Evolutionary conservation across 352 stramenopile genomes (phyloP).

Genomic region (Phytophthora vignae): DNA sequence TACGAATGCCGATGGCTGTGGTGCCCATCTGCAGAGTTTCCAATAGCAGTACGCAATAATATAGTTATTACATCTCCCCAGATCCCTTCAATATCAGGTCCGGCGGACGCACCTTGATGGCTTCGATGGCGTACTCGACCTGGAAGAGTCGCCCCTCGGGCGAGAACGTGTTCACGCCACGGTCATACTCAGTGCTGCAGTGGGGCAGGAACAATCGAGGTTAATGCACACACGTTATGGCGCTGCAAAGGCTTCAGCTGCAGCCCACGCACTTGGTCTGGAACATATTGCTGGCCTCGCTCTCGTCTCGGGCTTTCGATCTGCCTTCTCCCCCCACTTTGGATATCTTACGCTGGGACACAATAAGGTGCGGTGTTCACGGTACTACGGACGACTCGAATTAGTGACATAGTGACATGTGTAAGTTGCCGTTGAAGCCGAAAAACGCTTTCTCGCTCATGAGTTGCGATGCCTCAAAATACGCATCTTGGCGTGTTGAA

Average conservation of each 20-base stretch:
- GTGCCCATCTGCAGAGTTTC: slow-evolving; percentile 91
- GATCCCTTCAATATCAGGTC: not conserved
- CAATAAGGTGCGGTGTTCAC: slow-evolving; percentile 18
- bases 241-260: not conserved
- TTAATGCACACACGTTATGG: not conserved
- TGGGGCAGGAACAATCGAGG: not conserved
- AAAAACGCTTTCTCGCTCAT: not conserved
- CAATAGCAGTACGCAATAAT: not conserved
- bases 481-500: not conserved
- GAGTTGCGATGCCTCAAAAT: slow-evolving; percentile 1
- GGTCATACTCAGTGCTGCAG: slow-evolving; percentile 98
- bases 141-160: slow-evolving; percentile 99
- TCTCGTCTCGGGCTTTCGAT: slow-evolving; percentile 6
- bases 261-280: slow-evolving; percentile 60
- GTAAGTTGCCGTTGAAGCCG: not conserved
- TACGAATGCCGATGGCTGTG: slow-evolving; percentile 98
- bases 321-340: slow-evolving; percentile 38
- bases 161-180: slow-evolving; percentile 99
- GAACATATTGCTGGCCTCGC: slow-evolving; percentile 52
- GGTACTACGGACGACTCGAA: not conserved
- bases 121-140: slow-evolving; percentile 99
- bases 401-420: slow-evolving; percentile 15
- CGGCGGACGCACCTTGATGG: slow-evolving; percentile 91
- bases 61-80: not conserved
- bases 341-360: slow-evolving; percentile 46